phyloP scores from a whole-genome alignment of 352 stramenopile genomes.

The Detonula confervacea region DNA sequence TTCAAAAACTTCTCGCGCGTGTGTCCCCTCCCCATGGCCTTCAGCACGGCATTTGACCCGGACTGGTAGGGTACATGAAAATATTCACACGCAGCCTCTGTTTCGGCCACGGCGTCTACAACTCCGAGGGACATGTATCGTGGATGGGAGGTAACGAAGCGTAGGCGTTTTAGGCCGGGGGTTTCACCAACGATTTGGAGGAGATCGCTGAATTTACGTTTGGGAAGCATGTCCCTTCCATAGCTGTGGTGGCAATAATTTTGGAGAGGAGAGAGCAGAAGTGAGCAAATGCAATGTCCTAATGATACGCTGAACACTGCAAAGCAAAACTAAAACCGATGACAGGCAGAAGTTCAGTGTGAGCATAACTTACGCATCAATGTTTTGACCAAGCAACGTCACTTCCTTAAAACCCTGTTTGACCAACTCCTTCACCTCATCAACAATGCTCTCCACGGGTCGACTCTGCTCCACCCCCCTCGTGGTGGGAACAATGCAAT shows the following conservation, averaged over 20 bases:
- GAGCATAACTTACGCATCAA: too few species aligned
- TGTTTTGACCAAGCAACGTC: conserved; percentile 89
- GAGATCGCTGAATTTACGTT: conserved; percentile 88
- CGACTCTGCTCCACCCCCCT: conserved; percentile 86
- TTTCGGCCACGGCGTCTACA: conserved; percentile 86
- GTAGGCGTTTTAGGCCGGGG: conserved; percentile 74
- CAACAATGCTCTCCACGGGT: conserved; percentile 80
- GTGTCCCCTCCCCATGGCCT: conserved; percentile 88
- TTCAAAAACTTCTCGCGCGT: conserved; percentile 86
- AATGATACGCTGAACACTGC: too few species aligned
- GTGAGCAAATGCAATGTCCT: too few species aligned
- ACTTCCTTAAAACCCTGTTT: conserved; percentile 86
- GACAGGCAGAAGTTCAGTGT: too few species aligned
- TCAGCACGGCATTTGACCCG: conserved; percentile 85
- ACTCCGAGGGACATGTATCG: conserved; percentile 88
- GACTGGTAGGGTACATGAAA: conserved; percentile 89
- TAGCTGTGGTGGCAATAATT: too few species aligned
- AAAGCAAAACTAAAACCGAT: too few species aligned
- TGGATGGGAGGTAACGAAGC: conserved; percentile 89
- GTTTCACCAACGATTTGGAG: conserved; percentile 76
- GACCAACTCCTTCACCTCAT: conserved; percentile 81
- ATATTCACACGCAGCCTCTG: conserved; percentile 81
- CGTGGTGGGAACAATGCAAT: conserved; percentile 89
- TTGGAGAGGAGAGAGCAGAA: too few species aligned
- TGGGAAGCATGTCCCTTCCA: conserved; percentile 87